phyloP scores from a whole-genome alignment of 768 basidiomycete species.

The Boletus fagicola region DNA sequence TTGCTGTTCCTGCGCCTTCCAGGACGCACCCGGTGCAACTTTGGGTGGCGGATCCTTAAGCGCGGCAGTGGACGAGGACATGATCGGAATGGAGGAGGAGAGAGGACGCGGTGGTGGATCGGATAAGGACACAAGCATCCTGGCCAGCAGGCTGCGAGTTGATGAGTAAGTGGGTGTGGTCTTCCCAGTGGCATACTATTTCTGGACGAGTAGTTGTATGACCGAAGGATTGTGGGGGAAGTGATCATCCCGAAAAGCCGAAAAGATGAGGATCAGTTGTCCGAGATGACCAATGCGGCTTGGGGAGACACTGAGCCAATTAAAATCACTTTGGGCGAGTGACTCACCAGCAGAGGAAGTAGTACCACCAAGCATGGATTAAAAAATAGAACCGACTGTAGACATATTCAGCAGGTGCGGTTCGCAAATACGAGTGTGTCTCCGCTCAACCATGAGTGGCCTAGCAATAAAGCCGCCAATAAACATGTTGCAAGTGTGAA shows the following conservation, averaged over 20 bases:
- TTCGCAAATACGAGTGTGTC: background rate
- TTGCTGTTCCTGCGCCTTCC: slow-evolving; percentile 41
- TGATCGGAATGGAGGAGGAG: background rate
- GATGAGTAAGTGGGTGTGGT: background rate
- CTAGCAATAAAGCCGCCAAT: background rate
- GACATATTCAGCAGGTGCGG: background rate
- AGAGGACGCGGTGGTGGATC: background rate
- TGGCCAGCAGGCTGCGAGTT: background rate
- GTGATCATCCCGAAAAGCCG: slow-evolving; percentile 7
- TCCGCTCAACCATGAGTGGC: background rate
- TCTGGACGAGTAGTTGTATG: background rate
- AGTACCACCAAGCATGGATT: background rate
- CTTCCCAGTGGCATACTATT: slow-evolving; percentile 16
- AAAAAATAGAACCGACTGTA: background rate
- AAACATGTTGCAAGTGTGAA: background rate
- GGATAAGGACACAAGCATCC: background rate
- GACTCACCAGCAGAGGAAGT: background rate
- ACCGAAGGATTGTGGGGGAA: background rate
- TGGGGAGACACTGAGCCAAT: background rate
- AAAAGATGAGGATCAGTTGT: background rate
- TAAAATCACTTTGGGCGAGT: background rate
- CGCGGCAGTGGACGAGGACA: slow-evolving; percentile 5
- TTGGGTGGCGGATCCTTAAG: slow-evolving; percentile 3
- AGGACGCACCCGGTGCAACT: slow-evolving; percentile 32
- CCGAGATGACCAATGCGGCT: background rate